These are phyloP conservation scores for Laguncularia racemosa DNA, from an alignment of 345 rosid species.

Conservation along the genomic window DNA sequence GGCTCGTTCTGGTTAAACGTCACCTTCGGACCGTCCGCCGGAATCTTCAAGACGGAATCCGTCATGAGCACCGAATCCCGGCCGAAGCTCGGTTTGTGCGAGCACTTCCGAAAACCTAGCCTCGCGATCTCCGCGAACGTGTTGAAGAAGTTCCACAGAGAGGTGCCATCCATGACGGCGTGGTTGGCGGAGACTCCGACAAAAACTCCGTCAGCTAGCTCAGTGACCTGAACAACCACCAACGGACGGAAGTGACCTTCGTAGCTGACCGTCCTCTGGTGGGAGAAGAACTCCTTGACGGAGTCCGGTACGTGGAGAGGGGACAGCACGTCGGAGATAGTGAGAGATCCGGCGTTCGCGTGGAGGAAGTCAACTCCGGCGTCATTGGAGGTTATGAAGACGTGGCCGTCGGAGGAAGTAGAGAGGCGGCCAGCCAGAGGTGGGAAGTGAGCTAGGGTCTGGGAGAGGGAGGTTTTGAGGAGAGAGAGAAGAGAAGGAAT, in stretches of 20 bases:
- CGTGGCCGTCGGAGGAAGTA: too few species aligned
- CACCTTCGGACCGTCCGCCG: constrained; percentile 19
- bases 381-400: too few species aligned
- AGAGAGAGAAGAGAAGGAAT: neutral
- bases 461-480: constrained; percentile 2
- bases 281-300: constrained; percentile 24
- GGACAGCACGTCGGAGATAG: constrained; percentile 7
- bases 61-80: too few species aligned
- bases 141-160: constrained; percentile 33
- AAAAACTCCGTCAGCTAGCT: constrained; percentile 21
- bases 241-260: constrained; percentile 23
- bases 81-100: too few species aligned
- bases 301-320: constrained; percentile 11
- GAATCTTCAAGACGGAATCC: constrained; percentile 12
- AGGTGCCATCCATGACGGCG: constrained; percentile 29
- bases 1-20: constrained; percentile 21
- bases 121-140: constrained; percentile 23
- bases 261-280: constrained; percentile 18
- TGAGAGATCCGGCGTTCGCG: constrained; percentile 18
- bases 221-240: constrained; percentile 23
- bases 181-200: constrained; percentile 25
- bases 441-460: too few species aligned
- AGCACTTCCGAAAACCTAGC: constrained; percentile 13
- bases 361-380: constrained; percentile 16
- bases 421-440: too few species aligned